Percentiles rank a stretch among this genome's conserved stretches.
Evolutionary conservation across 1,284 basidiomycete species (phyloP).

Genomic region (Ustilago tritici): DNA sequence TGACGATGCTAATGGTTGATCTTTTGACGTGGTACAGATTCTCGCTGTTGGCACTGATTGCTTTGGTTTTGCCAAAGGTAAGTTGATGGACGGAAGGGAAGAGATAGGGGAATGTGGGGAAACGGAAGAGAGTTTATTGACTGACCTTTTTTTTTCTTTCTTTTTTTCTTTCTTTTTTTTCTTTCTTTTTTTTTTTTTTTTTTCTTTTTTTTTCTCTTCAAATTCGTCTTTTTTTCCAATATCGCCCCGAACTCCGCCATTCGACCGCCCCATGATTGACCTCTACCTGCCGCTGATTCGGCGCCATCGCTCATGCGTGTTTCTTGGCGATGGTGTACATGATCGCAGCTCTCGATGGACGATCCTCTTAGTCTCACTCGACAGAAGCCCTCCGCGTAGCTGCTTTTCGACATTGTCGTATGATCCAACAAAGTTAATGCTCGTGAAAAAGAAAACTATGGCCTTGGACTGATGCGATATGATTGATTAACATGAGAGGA

Average conservation of each 20-base stretch:
- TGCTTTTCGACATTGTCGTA: too few relatives aligned
- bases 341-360: slow-evolving; percentile 25
- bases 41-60: slow-evolving; percentile 33
- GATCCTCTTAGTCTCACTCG: slow-evolving; percentile 32
- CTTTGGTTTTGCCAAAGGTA: slow-evolving; percentile 46
- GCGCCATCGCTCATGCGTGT: background rate
- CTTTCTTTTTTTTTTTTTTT: background rate
- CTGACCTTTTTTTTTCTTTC: background rate
- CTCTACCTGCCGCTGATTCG: background rate
- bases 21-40: slow-evolving; percentile 20
- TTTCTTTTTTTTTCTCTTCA: background rate
- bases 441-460: too few relatives aligned
- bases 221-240: background rate
- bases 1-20: background rate
- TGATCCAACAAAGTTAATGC: too few relatives aligned
- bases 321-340: background rate
- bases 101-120: background rate
- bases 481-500: too few relatives aligned
- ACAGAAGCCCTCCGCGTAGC: background rate
- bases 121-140: background rate
- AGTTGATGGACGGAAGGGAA: slow-evolving; percentile 4
- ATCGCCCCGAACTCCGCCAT: background rate
- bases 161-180: background rate
- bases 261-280: background rate
- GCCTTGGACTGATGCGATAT: too few relatives aligned